These are phyloP conservation scores for Populus pruinosa DNA, from an alignment of 345 rosid species.

Conservation along the genomic window DNA sequence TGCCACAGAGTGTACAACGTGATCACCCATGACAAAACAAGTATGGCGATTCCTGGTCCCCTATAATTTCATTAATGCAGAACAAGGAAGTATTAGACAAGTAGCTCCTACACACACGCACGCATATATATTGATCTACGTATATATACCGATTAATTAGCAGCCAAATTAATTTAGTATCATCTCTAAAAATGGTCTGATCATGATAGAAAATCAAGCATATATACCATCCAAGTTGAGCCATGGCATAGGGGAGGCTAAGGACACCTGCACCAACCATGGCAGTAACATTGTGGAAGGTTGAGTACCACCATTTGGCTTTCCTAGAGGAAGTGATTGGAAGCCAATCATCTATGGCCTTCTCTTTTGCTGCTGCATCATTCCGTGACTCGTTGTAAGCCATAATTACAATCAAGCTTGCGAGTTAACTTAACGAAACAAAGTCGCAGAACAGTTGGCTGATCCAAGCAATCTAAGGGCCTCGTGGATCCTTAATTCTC, in stretches of 20 bases:
- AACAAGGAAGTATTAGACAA: not conserved
- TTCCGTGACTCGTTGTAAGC: not conserved
- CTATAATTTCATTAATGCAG: constrained; percentile 24
- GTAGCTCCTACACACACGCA: not conserved
- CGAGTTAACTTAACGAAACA: not conserved
- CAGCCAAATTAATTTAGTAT: too few relatives aligned
- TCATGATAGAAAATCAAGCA: not conserved
- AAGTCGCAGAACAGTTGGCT: not conserved
- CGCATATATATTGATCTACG: not conserved
- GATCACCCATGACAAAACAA: constrained; percentile 60
- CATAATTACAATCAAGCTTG: not conserved
- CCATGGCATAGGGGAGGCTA: constrained; percentile 81
- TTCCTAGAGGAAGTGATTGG: constrained; percentile 65
- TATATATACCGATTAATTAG: not conserved
- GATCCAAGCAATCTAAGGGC: not conserved
- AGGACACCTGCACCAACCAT: constrained; percentile 93
- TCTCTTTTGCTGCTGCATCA: constrained; percentile 16
- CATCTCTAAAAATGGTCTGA: too few relatives aligned
- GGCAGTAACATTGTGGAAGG: constrained; percentile 91
- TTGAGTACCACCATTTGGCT: constrained; percentile 89
- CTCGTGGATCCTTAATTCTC: not conserved
- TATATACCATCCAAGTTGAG: constrained; percentile 71
- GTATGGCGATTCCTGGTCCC: constrained; percentile 64
- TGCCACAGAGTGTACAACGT: constrained; percentile 85
- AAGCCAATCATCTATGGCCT: constrained; percentile 61